Conservation (phyloP, 2,329 filamentous ascomycete species). For the Gnomoniopsis smithogilvyi region DNA sequence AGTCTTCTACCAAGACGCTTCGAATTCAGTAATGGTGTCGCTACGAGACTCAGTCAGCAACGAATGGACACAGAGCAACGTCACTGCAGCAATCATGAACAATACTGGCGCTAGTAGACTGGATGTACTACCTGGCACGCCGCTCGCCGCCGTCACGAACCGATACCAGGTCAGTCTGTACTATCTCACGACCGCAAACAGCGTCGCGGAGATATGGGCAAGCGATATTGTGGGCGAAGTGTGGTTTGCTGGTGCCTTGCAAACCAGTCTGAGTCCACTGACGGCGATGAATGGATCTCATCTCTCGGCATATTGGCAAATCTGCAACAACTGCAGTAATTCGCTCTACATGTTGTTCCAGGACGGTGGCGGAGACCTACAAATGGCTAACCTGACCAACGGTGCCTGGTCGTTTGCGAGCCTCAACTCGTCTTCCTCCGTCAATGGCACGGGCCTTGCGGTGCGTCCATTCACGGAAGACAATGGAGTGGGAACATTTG, state of each 20-base stretch:
- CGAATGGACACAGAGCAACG: slow-evolving; percentile 6
- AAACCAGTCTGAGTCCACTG: neutral
- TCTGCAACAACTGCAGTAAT: slow-evolving; percentile 10
- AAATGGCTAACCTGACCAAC: slow-evolving; percentile 7
- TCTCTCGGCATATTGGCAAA: slow-evolving; percentile 8
- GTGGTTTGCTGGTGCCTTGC: slow-evolving; percentile 1
- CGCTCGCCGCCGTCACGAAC: slow-evolving; percentile 8
- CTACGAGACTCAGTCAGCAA: slow-evolving; percentile 9
- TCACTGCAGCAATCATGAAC: slow-evolving; percentile 7
- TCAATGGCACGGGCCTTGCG: slow-evolving; percentile 3
- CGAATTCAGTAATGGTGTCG: neutral
- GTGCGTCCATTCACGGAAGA: neutral
- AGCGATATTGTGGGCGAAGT: neutral
- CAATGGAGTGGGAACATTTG: neutral
- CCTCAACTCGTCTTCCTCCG: neutral
- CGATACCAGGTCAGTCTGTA: slow-evolving; percentile 7
- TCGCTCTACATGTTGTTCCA: slow-evolving; percentile 1
- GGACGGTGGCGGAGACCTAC: neutral
- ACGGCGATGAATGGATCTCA: neutral
- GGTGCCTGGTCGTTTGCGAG: slow-evolving; percentile 1
- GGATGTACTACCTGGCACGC: neutral
- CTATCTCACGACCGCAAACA: slow-evolving; percentile 8
- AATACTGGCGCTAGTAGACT: neutral
- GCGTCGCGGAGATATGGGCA: slow-evolving; percentile 5
- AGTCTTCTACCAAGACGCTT: slow-evolving; percentile 3